Evolutionary conservation across 2,329 filamentous ascomycete species (phyloP), one percentile per base, ranked within the genome.

Genomic region (Aspergillus tanneri): DNA sequence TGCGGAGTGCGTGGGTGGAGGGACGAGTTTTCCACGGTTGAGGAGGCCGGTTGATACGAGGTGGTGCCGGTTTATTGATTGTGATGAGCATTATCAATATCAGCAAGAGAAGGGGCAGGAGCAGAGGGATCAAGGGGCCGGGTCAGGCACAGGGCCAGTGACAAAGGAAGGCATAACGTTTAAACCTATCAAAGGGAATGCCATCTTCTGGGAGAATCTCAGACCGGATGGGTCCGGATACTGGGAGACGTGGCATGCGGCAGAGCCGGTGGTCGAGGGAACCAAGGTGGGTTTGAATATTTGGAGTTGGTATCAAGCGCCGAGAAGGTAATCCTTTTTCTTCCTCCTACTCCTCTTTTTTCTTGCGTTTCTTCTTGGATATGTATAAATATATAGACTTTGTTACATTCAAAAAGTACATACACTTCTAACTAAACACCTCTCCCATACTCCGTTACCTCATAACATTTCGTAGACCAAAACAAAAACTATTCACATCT

Each of bases 141-240:
- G 28, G n/a, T n/a, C 10, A 16, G 30, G 24, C 18, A 23, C 43
- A 22, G 34, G 27, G 10, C 28, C 8, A 16, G 21, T 2, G 7
- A 55, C 52, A 24, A 58, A 56, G 8, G 59, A 69, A 23, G 81
- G 81, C 0, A 70, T 83, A 1, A 81, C 77, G 1, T 84, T 85
- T 58, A 80, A 78, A 59, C 76, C 81, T 0, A 73, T 77, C 32
- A 73, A 72, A 47, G 78, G 80, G 0, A 81, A 81, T 67, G 82
- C 81, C 1, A 75, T 85, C 1, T 85, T 79, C 49, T 85, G 82
- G 82, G 77, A 79, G 67, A 85, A 85, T 62, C 70, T 84, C 47
- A 69, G 76, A 30, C 52, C 68, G 0, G 78, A 83, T 63, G 81
- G 81, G 2, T 71, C 67, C 18, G 80, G 80, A 10, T 81, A 80